Conservation (phyloP, 768 basidiomycete species). For the Rhodosporidiobolus odoratus region DNA sequence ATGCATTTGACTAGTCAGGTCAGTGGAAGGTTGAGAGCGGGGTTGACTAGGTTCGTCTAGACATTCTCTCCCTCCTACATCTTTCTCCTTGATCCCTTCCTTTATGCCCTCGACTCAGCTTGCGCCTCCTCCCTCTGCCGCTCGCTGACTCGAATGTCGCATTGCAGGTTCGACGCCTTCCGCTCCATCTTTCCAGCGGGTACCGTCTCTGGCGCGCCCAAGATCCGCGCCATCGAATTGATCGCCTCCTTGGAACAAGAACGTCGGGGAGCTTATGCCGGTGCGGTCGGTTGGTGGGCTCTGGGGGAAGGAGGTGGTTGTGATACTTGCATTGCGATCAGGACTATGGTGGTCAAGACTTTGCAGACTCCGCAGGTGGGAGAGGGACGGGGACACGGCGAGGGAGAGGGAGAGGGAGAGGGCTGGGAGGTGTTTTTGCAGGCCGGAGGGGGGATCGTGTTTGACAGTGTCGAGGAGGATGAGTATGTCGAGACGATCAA, state of each 20-base stretch:
- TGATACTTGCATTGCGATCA: constrained; percentile 98
- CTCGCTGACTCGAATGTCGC: neutral
- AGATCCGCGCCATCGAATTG: constrained; percentile 96
- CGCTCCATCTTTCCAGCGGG: constrained; percentile 98
- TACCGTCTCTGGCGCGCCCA: constrained; percentile 96
- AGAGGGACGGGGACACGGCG: no score
- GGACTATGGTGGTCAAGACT: constrained; percentile 96
- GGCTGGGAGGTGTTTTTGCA: constrained; percentile 67
- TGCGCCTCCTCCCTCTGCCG: no score
- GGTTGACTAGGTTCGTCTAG: constrained; percentile 64
- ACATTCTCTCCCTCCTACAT: neutral
- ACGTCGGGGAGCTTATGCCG: constrained; percentile 88
- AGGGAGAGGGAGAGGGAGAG: constrained; percentile 67
- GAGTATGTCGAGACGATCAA: constrained; percentile 94
- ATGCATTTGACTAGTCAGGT: constrained; percentile 96
- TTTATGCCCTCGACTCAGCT: neutral
- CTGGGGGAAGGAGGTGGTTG: no score
- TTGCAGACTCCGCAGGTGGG: no score
- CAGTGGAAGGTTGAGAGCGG: constrained; percentile 74
- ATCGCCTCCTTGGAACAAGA: constrained; percentile 79
- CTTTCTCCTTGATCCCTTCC: neutral
- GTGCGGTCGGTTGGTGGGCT: constrained; percentile 96
- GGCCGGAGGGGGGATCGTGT: constrained; percentile 92
- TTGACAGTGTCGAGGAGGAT: constrained; percentile 94
- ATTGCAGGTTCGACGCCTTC: constrained; percentile 89